Evolutionary conservation across 1,139 yeast genomes (phyloP).

Genomic region (Suhomyces choctaworum): DNA sequence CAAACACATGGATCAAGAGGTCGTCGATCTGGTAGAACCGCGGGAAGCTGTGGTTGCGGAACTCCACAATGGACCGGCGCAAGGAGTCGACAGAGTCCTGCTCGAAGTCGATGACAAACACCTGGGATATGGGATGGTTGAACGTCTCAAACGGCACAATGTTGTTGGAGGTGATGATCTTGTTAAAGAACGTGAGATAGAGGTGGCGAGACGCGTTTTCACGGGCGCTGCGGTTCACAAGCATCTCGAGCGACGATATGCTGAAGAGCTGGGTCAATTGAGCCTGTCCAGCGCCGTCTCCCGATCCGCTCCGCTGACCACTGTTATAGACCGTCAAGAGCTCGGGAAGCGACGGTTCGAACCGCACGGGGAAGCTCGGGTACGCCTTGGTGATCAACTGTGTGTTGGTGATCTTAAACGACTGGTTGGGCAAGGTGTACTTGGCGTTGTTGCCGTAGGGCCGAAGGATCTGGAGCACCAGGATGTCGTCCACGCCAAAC

Average conservation of each 20-base stretch:
- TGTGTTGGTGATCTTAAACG: constrained; percentile 41
- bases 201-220: constrained; percentile 27
- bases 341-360: constrained; percentile 45
- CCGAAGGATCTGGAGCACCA: constrained; percentile 36
- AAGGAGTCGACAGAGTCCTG: constrained; percentile 52
- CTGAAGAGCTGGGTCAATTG: constrained; percentile 37
- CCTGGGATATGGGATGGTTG: constrained; percentile 83
- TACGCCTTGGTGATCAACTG: constrained; percentile 46
- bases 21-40: constrained; percentile 60
- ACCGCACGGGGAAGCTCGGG: constrained; percentile 47
- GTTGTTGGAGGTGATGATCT: constrained; percentile 59
- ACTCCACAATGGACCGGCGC: constrained; percentile 38
- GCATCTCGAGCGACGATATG: constrained; percentile 39
- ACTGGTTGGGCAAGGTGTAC: constrained; percentile 38
- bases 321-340: constrained; percentile 36
- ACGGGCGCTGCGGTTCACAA: constrained; percentile 26
- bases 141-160: constrained; percentile 84
- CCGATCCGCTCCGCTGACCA: constrained; percentile 4
- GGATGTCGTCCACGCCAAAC: constrained; percentile 30
- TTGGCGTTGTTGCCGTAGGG: constrained; percentile 52
- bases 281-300: constrained; percentile 9
- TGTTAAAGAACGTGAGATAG: constrained; percentile 61
- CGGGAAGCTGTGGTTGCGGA: constrained; percentile 51
- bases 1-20: constrained; percentile 48
- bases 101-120: constrained; percentile 59